Conservation (phyloP, 2,329 filamentous ascomycete genomes). For the Exophiala sp. region DNA sequence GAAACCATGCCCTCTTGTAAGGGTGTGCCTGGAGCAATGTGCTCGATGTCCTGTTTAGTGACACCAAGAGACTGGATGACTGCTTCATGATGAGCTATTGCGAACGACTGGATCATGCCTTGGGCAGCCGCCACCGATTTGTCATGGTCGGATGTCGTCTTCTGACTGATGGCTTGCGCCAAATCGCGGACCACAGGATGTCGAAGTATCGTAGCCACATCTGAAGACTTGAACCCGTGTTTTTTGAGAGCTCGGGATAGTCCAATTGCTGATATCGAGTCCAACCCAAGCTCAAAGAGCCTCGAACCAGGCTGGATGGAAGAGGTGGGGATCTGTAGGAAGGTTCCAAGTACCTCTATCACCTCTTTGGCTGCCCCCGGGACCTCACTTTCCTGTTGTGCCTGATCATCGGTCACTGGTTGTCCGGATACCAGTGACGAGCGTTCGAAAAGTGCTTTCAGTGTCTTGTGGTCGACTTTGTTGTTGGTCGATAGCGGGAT, state of each 20-base stretch:
- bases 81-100: conserved; percentile 53
- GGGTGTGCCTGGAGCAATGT: conserved; percentile 74
- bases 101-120: conserved; percentile 59
- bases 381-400: conserved; percentile 34
- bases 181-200: conserved; percentile 51
- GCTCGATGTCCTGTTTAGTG: conserved; percentile 55
- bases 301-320: conserved; percentile 54
- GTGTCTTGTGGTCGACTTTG: conserved; percentile 69
- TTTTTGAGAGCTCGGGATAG: conserved; percentile 60
- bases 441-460: conserved; percentile 59
- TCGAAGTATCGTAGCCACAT: conserved; percentile 62
- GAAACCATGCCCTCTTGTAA: conserved; percentile 83
- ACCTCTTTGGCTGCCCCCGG: conserved; percentile 50
- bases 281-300: conserved; percentile 79
- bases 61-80: conserved; percentile 52
- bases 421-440: conserved; percentile 46
- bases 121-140: conserved; percentile 43
- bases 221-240: conserved; percentile 55
- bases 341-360: conserved; percentile 35
- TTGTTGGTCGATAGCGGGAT: conserved; percentile 85
- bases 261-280: conserved; percentile 76
- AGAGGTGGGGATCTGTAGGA: conserved; percentile 43
- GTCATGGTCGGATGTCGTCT: background rate
- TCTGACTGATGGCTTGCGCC: conserved; percentile 17
- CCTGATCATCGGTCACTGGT: conserved; percentile 50